Conservation (phyloP, 257 asterid genomes). For the Nyctanthes arbortristis region DNA sequence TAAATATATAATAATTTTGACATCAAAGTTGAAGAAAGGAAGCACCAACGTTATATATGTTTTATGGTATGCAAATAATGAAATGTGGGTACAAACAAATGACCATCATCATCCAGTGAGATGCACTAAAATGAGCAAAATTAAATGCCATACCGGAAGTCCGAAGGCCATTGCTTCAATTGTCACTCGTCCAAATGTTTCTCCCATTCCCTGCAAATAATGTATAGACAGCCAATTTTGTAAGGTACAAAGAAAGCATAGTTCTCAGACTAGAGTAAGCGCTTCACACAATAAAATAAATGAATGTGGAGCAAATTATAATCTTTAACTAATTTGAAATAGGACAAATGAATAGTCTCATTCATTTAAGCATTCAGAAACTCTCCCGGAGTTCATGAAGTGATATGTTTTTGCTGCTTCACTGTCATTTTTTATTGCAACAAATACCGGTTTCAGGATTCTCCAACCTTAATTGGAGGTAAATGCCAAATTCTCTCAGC, state of each 20-base stretch:
- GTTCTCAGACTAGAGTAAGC: neutral
- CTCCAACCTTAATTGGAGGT: too few species aligned
- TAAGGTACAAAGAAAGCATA: neutral
- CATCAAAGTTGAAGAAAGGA: too few species aligned
- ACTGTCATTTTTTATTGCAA: neutral
- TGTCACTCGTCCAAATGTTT: conserved; percentile 98
- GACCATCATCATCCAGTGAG: neutral
- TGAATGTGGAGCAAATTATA: neutral
- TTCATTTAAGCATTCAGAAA: neutral
- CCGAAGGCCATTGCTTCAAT: conserved; percentile 99
- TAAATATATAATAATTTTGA: too few species aligned
- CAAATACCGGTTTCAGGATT: too few species aligned
- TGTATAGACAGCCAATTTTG: neutral
- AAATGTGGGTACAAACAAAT: neutral
- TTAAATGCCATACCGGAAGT: conserved; percentile 70
- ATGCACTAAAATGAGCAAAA: conserved; percentile 13
- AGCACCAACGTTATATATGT: too few species aligned
- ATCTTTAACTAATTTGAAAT: neutral
- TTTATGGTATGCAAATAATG: neutral
- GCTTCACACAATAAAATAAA: neutral
- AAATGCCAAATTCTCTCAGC: neutral
- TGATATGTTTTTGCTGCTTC: neutral
- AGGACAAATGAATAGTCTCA: neutral
- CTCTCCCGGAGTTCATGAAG: neutral
- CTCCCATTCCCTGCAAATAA: conserved; percentile 85